Percentiles rank a stretch among this genome's conserved stretches.
phyloP scores from a whole-genome alignment of 345 rosid genomes.

The Streptanthus diversifolius region DNA sequence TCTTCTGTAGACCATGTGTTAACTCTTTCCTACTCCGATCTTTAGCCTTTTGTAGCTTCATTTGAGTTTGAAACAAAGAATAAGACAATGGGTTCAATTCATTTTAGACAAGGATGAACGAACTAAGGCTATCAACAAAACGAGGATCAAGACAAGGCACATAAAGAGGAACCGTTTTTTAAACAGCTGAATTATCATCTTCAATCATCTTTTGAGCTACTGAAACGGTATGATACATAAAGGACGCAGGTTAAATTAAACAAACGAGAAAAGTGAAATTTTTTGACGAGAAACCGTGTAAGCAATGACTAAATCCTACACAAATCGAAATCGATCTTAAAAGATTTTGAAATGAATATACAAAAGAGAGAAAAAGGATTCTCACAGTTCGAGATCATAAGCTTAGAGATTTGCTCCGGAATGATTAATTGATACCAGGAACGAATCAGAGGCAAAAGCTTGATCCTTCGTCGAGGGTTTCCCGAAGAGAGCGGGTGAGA shows the following conservation, averaged over 20 bases:
- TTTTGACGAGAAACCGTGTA: background rate
- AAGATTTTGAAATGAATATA: background rate
- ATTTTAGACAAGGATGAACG: background rate
- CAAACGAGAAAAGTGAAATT: background rate
- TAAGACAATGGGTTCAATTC: background rate
- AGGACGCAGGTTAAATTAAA: background rate
- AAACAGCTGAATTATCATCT: background rate
- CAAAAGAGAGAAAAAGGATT: background rate
- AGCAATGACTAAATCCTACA: background rate
- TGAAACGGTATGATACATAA: background rate
- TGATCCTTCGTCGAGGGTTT: background rate
- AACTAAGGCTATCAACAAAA: background rate
- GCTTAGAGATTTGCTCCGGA: conserved; percentile 11
- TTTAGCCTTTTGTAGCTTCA: background rate
- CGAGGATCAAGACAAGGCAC: background rate
- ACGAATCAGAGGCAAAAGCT: background rate
- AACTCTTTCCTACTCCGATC: background rate
- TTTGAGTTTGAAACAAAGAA: background rate
- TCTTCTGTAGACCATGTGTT: background rate
- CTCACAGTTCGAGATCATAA: conserved; percentile 32
- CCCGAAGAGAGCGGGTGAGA: conserved; percentile 21
- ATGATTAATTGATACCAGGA: conserved; percentile 4
- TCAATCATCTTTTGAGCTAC: conserved; percentile 12
- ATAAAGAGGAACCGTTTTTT: background rate
- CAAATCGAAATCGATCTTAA: conserved; percentile 14